Base-by-base conservation (phyloP, 805 yeast genomes). In the Tetrapisispora fleetii region DNA sequence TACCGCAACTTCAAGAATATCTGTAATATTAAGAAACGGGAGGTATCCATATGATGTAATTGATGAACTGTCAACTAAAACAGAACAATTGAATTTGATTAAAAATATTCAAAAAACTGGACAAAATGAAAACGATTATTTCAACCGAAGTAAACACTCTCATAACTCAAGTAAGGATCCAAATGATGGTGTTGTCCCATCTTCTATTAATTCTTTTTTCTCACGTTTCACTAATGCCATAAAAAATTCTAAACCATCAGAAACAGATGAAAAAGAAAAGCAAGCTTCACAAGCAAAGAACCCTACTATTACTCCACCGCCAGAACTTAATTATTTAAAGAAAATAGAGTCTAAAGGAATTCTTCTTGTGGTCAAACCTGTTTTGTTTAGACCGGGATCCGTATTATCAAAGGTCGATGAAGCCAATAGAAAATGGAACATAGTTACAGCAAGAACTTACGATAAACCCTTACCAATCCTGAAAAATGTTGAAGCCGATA, bases 41-140 rank as follows among this genome's bases (percentile, higher is more conserved):
- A 53, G 52, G 38, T 58, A 56, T 42, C 64, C 62, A 3, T 59
- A 57, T 46, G 65, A 61, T 44, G 52, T 58, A 2, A 48, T 56
- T 27, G 65, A 61, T 47, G 61, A 55, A 17, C 30, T 46, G 21
- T 17, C 45, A 2, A 24, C 36, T 7, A 8, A 40, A 33, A 32
- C 40, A 14, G 40, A 32, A 6, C 17, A 37, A 21, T 10, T 27
- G 14, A n/a, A n/a, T 8, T 16, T 19, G 35, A 32, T 13, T 11
- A 11, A 32, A 32, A 4, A 38, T 11, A 38, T 38, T 9, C 24
- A 21, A 22, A 38, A 5, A 6, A 38, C 19, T 10, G n/a, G n/a
- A n/a, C n/a, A 21, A 6, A 22, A 16, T 13, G 8, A 24, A 4
- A 24, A 40, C 18, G 19, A 7, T 24, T 4, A 22, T n/a, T 22